These are phyloP conservation scores for Aspergillus wentii DNA, from an alignment of 495 filamentous ascomycete genomes.

Conservation along the genomic window DNA sequence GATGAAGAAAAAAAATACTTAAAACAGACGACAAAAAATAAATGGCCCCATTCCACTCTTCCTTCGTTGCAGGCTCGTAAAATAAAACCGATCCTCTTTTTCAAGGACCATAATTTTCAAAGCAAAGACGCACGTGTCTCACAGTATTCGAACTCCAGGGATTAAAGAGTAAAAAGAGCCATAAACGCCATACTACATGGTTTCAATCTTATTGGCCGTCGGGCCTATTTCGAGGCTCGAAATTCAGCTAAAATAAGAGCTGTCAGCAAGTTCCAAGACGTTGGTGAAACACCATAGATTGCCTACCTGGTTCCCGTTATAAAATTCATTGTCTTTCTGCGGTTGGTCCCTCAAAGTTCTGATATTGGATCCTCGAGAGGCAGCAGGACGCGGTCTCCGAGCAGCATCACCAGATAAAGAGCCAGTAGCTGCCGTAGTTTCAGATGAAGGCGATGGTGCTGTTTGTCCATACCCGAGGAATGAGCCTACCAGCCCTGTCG, in stretches of 20 bases:
- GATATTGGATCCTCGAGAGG: slow-evolving; percentile 34
- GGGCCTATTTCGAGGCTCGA: slow-evolving; percentile 63
- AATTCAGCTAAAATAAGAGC: slow-evolving; percentile 58
- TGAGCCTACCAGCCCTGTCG: slow-evolving; percentile 49
- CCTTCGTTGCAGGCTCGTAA: too few relatives aligned
- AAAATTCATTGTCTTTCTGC: slow-evolving; percentile 59
- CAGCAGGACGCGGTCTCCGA: slow-evolving; percentile 14
- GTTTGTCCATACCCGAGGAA: slow-evolving; percentile 48
- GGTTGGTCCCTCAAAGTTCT: slow-evolving; percentile 55
- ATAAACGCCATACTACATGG: slow-evolving; percentile 5
- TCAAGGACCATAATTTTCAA: too few relatives aligned
- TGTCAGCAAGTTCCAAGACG: not conserved
- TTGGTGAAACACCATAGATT: too few relatives aligned
- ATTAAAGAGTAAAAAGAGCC: not conserved
- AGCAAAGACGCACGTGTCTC: too few relatives aligned
- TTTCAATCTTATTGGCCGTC: slow-evolving; percentile 34
- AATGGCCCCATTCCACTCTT: slow-evolving; percentile 19
- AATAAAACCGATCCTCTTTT: too few relatives aligned
- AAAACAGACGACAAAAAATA: too few relatives aligned
- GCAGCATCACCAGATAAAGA: slow-evolving; percentile 9
- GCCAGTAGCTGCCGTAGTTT: slow-evolving; percentile 3
- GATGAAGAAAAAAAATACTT: slow-evolving; percentile 5
- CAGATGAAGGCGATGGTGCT: slow-evolving; percentile 8
- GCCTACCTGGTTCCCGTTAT: slow-evolving; percentile 87
- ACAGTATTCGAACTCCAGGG: too few relatives aligned